Evolutionary conservation across 2,329 filamentous ascomycete species (phyloP).

Genomic region (Venturia effusa): DNA sequence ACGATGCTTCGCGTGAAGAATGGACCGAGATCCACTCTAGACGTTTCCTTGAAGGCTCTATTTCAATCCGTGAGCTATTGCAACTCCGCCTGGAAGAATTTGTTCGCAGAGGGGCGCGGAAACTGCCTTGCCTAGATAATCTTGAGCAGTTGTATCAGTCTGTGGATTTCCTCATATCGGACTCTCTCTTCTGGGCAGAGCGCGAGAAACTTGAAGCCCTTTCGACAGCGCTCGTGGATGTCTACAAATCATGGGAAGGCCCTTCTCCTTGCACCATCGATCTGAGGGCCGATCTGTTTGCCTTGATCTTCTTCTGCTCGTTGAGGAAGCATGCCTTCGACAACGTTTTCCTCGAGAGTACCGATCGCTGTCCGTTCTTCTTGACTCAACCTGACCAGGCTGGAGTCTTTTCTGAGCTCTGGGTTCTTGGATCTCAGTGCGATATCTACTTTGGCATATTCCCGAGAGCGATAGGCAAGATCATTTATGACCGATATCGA

Average conservation of each 20-base stretch:
- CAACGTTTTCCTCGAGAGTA: slow-evolving; percentile 4
- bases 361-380: slow-evolving; percentile 3
- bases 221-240: neutral
- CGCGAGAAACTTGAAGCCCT: neutral
- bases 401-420: slow-evolving; percentile 3
- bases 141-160: neutral
- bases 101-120: neutral
- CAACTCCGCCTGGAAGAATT: slow-evolving; percentile 1
- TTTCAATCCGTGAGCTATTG: neutral
- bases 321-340: slow-evolving; percentile 2
- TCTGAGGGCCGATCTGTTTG: slow-evolving; percentile 5
- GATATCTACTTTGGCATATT: slow-evolving; percentile 6
- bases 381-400: slow-evolving; percentile 7
- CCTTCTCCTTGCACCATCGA: neutral
- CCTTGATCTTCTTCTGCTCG: slow-evolving; percentile 3
- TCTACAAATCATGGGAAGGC: neutral
- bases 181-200: slow-evolving; percentile 1
- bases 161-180: neutral
- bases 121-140: neutral
- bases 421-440: slow-evolving; percentile 5
- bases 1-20: neutral
- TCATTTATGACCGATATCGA: slow-evolving; percentile 4
- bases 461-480: neutral
- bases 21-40: slow-evolving; percentile 6
- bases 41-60: slow-evolving; percentile 1